A percentile compares a stretch with the other conserved stretches of the same genome.
phyloP scores from a whole-genome alignment of 306 rosid species.

The Lupinus albus region DNA sequence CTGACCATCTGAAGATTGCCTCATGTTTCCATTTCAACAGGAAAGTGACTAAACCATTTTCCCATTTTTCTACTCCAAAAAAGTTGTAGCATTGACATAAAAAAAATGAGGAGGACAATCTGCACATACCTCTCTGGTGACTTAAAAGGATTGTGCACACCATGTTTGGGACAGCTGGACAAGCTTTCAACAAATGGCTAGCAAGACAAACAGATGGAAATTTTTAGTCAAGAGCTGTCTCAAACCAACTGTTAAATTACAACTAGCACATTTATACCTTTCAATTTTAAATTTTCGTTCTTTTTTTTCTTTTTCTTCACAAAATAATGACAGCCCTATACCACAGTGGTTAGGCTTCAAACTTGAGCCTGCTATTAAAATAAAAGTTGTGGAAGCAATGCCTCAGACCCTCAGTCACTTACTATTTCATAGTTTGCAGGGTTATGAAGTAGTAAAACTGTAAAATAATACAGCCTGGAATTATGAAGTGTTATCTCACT shows the following conservation, averaged over 20 bases:
- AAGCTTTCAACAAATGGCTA: constrained; percentile 94
- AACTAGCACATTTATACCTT: constrained; percentile 29
- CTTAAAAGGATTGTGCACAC: constrained; percentile 94
- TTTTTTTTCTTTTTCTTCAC: no score
- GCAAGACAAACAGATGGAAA: constrained; percentile 39
- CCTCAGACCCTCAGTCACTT: constrained; percentile 28
- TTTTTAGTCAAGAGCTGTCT: constrained; percentile 30
- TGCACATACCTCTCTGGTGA: constrained; percentile 83
- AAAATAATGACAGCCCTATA: constrained; percentile 28
- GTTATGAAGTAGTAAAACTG: background rate
- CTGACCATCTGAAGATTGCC: no score
- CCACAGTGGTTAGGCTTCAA: constrained; percentile 19
- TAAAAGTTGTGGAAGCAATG: constrained; percentile 5
- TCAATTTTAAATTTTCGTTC: constrained; percentile 22
- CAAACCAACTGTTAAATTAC: constrained; percentile 24
- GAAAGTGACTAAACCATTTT: no score
- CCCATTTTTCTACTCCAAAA: no score
- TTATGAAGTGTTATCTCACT: constrained; percentile 4
- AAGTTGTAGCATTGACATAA: background rate
- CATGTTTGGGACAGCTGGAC: constrained; percentile 90
- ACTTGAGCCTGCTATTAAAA: constrained; percentile 23
- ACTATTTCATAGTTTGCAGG: constrained; percentile 26
- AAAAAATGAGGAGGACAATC: constrained; percentile 11
- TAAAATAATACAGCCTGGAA: constrained; percentile 16
- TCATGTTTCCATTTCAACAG: no score